Conservation (phyloP, 2,329 filamentous ascomycete species). For the Alternaria sp. region DNA sequence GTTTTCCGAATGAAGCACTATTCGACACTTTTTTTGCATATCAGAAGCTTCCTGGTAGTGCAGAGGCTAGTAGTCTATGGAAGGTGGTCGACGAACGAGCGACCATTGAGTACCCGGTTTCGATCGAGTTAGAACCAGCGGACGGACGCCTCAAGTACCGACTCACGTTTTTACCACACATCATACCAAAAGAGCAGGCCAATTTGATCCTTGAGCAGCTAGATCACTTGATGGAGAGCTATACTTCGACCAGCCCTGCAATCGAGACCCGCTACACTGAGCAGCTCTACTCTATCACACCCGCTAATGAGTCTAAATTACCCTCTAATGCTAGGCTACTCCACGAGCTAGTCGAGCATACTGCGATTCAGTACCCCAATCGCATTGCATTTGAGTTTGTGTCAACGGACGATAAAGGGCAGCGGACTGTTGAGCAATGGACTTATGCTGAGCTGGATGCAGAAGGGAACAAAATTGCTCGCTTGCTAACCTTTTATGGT, state of each 20-base stretch:
- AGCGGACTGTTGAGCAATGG: conserved; percentile 67
- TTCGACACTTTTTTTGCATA: conserved; percentile 90
- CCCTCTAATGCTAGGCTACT: conserved; percentile 67
- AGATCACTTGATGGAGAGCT: conserved; percentile 68
- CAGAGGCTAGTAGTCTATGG: conserved; percentile 60
- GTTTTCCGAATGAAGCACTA: conserved; percentile 68
- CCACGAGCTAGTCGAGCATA: conserved; percentile 79
- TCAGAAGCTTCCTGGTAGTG: conserved; percentile 65
- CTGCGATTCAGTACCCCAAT: conserved; percentile 64
- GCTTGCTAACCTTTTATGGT: conserved; percentile 64
- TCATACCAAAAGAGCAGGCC: conserved; percentile 75
- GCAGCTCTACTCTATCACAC: conserved; percentile 69
- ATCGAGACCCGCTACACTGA: conserved; percentile 50
- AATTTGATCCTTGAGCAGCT: conserved; percentile 73
- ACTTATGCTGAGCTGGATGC: conserved; percentile 76
- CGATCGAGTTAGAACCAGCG: conserved; percentile 76
- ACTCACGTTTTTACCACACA: conserved; percentile 69
- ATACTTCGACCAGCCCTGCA: conserved; percentile 54
- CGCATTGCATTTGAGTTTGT: conserved; percentile 80
- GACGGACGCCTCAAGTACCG: conserved; percentile 65
- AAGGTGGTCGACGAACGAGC: conserved; percentile 70
- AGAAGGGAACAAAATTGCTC: conserved; percentile 75
- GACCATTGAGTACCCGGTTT: conserved; percentile 78
- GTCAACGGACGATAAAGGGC: conserved; percentile 60
- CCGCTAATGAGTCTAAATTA: conserved; percentile 67